Conservation (phyloP, 257 asterid genomes). For the Datura wrightii region DNA sequence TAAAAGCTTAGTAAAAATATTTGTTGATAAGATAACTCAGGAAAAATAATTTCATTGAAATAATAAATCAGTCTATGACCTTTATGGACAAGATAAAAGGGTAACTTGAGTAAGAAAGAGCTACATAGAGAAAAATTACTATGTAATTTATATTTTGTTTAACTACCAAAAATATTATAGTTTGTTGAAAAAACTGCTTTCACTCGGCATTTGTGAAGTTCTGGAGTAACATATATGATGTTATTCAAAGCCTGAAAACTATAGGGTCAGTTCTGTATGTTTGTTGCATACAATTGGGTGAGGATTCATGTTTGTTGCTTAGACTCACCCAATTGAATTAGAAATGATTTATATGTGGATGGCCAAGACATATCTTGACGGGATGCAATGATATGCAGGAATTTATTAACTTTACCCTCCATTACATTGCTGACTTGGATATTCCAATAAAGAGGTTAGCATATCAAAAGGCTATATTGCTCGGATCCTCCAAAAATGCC, state of each 20-base stretch:
- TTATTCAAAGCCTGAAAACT: neutral
- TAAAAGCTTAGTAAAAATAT: neutral
- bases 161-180: no score
- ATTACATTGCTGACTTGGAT: conserved; percentile 95
- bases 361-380: neutral
- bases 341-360: neutral
- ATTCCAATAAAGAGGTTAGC: conserved; percentile 92
- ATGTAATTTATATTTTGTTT: neutral
- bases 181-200: conserved; percentile 1
- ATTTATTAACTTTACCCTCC: conserved; percentile 87
- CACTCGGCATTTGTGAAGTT: neutral
- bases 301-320: neutral
- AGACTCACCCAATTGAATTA: conserved; percentile 1
- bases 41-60: neutral
- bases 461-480: conserved; percentile 31
- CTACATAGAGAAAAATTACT: neutral
- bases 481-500: neutral
- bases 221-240: neutral
- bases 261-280: neutral
- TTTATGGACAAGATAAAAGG: neutral
- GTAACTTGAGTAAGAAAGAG: conserved; percentile 7
- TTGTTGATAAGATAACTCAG: neutral
- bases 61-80: neutral
- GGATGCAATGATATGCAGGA: conserved; percentile 65
- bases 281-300: neutral